Evolutionary conservation across 2,329 filamentous ascomycete genomes (phyloP).

Genomic region (Penicillium sp.): DNA sequence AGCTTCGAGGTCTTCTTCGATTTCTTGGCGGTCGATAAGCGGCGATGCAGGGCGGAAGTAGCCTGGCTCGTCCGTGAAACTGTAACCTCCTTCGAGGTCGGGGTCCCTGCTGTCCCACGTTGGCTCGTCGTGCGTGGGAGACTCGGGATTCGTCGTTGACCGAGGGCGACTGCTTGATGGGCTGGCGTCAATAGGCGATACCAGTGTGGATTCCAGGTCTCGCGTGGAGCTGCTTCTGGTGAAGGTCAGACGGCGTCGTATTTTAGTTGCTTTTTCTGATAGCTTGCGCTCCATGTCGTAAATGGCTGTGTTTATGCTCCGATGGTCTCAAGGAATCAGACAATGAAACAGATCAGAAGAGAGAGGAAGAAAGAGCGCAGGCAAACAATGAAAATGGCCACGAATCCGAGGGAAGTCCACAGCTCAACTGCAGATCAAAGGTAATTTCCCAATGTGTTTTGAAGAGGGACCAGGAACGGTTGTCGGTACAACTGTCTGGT

Average conservation of each 20-base stretch:
- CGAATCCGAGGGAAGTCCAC: background rate
- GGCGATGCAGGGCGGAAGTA: constrained; percentile 27
- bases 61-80: constrained; percentile 30
- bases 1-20: constrained; percentile 28
- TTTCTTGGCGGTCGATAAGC: constrained; percentile 28
- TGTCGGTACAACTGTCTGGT: constrained; percentile 12
- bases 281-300: constrained; percentile 17
- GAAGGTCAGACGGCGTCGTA: constrained; percentile 18
- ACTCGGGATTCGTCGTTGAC: constrained; percentile 14
- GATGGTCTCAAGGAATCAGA: background rate
- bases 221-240: constrained; percentile 5
- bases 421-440: background rate
- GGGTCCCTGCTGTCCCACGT: constrained; percentile 10
- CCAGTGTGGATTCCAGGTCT: constrained; percentile 9
- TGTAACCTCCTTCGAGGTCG: constrained; percentile 22
- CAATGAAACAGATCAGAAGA: background rate
- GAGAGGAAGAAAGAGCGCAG: background rate
- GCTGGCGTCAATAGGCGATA: constrained; percentile 1
- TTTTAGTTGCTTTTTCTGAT: constrained; percentile 16
- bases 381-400: constrained; percentile 4
- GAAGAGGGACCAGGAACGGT: background rate
- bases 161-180: constrained; percentile 11
- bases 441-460: constrained; percentile 2
- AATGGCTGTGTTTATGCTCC: background rate
- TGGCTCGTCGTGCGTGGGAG: constrained; percentile 1